A percentile compares a stretch with the other conserved stretches of the same genome.
Evolutionary conservation across 1,139 yeast species (phyloP).

Genomic region (Taphrina communis): DNA sequence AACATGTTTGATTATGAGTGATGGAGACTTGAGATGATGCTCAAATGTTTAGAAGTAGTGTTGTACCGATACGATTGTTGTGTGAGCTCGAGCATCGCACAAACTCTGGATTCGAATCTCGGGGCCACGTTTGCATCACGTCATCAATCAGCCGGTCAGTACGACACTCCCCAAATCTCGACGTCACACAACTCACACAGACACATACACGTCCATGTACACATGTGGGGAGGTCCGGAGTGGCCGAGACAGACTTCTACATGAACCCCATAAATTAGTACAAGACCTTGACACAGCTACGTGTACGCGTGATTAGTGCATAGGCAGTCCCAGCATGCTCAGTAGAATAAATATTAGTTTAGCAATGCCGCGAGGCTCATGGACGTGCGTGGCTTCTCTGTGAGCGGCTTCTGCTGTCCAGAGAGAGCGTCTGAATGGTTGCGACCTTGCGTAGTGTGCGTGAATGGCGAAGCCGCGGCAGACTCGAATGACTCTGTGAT

Average conservation of each 20-base stretch:
- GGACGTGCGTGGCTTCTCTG: conserved; percentile 12
- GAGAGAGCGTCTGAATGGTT: background rate
- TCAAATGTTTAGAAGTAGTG: no score
- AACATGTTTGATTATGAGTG: conserved; percentile 6
- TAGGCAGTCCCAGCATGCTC: no score
- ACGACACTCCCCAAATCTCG: conserved; percentile 13
- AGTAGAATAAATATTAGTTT: background rate
- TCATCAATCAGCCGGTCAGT: conserved; percentile 14
- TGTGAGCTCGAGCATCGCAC: no score
- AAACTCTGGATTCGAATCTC: background rate
- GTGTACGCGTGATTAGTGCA: background rate
- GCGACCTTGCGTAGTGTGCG: background rate
- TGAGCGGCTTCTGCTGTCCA: background rate
- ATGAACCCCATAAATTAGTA: no score
- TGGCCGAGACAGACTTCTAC: no score
- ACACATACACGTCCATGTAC: no score
- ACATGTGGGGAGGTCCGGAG: no score
- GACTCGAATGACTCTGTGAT: conserved; percentile 18
- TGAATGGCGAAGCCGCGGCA: conserved; percentile 16
- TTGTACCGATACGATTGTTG: no score
- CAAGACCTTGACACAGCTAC: background rate
- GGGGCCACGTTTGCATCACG: conserved; percentile 7
- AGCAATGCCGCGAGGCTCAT: conserved; percentile 25
- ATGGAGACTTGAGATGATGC: no score
- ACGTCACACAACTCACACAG: conserved; percentile 3